These are phyloP conservation scores for Entomortierella parvispora DNA, from an alignment of 192 early-diverging fungal genomes.

Conservation along the genomic window DNA sequence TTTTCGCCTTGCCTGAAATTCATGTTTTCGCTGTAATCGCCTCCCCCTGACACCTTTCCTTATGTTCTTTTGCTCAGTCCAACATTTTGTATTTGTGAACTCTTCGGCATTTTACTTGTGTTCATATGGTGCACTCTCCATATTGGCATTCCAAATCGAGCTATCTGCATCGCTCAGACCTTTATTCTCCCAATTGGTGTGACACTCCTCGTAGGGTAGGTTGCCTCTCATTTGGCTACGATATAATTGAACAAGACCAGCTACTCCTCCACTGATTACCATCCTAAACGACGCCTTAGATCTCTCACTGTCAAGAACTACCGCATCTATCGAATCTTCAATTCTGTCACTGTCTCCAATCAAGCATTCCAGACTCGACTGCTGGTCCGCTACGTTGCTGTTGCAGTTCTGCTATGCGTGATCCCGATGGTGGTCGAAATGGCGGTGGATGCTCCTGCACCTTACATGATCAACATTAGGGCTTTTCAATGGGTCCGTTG, in stretches of 20 bases:
- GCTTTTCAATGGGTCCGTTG: constrained; percentile 22
- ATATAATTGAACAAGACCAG: too few relatives aligned
- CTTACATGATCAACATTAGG: constrained; percentile 11
- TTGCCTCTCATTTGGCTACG: too few relatives aligned
- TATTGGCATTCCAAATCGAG: constrained; percentile 44
- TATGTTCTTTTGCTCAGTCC: constrained; percentile 32
- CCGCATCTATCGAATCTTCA: constrained; percentile 64
- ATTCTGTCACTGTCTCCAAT: constrained; percentile 27
- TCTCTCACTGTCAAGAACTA: constrained; percentile 61
- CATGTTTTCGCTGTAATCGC: background rate
- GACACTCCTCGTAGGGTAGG: constrained; percentile 22
- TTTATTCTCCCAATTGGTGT: constrained; percentile 50
- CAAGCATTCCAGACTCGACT: constrained; percentile 18
- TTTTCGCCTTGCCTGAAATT: background rate
- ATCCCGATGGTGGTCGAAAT: constrained; percentile 18
- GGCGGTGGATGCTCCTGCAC: background rate
- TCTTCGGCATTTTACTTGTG: constrained; percentile 56
- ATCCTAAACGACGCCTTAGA: constrained; percentile 19
- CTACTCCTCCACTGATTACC: too few relatives aligned
- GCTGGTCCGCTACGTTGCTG: constrained; percentile 12
- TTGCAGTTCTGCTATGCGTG: background rate
- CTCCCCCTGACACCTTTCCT: background rate
- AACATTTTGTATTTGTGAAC: constrained; percentile 56
- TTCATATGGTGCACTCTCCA: constrained; percentile 41
- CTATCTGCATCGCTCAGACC: constrained; percentile 29